Conservation (phyloP, 805 yeast genomes). For the Teunomyces pallodes region DNA sequence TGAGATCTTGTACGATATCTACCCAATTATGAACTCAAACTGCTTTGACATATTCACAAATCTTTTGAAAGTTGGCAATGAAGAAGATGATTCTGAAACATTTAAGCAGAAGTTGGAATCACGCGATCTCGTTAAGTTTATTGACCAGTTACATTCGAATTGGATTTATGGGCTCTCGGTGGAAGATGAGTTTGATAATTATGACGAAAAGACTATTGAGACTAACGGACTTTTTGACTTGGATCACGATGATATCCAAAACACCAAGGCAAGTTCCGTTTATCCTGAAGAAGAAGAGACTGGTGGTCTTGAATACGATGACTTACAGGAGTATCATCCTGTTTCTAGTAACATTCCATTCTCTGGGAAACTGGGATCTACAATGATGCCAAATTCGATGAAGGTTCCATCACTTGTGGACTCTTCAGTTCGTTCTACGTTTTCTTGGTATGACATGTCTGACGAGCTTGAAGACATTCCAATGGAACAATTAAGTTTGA, state of each 20-base stretch:
- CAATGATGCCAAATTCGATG: background rate
- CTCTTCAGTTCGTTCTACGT: constrained; percentile 27
- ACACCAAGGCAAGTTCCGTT: constrained; percentile 6
- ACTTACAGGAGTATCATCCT: constrained; percentile 7
- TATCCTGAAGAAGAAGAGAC: constrained; percentile 5
- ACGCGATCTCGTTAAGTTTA: constrained; percentile 38
- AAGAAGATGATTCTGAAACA: constrained; percentile 25
- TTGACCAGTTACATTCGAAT: constrained; percentile 25
- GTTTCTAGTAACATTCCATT: constrained; percentile 6
- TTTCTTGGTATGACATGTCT: constrained; percentile 35
- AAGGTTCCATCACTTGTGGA: constrained; percentile 32
- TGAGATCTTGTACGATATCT: constrained; percentile 47
- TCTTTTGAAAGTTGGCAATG: constrained; percentile 36
- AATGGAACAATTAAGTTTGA: background rate
- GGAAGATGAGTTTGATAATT: constrained; percentile 40
- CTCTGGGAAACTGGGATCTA: background rate
- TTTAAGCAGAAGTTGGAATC: constrained; percentile 8
- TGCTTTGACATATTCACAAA: constrained; percentile 43
- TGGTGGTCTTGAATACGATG: constrained; percentile 4
- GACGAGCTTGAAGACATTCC: constrained; percentile 22
- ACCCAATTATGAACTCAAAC: constrained; percentile 43
- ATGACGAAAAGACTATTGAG: constrained; percentile 8
- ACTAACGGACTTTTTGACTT: constrained; percentile 34
- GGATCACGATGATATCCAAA: constrained; percentile 29
- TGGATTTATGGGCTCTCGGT: constrained; percentile 42